Evolutionary conservation across 345 rosid species (phyloP), one percentile per base, ranked within the genome.

Genomic region (Alliaria petiolata): DNA sequence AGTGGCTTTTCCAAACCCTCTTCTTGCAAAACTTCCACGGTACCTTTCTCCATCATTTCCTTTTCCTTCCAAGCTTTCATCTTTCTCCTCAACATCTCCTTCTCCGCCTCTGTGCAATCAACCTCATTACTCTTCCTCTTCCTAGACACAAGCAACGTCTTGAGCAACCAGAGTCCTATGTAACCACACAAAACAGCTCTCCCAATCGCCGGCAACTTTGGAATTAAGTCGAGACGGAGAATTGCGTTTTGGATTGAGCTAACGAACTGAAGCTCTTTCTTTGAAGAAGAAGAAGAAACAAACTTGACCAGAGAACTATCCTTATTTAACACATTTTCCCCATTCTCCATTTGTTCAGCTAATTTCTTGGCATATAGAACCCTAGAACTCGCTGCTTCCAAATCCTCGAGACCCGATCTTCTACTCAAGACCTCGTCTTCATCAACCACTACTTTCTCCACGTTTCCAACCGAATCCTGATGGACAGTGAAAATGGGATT

Each of bases 51-150:
- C 57, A 60, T 1, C 22, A 35, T 55, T 75, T 87, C 88, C 67
- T 80, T 85, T 77, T 82, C 84, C 77, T 81, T 80, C 69, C 95
- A 80, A 20, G 85, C 76, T 65, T 84, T 85, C 61, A 85, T 81
- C 88, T 90, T 90, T 68, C 97, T 87, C 85, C 85, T 81, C 90
- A 90, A 77, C 97, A 90, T 88, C 76, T 88, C 90, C 83, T 93
- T 90, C 82, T 92, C 98, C 80, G 83, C 19, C 34, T 72, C 80
- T 2, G 95, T 85, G 28, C 58, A 66, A 60, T 72, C 66, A 36
- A 70, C 85, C 67, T 81, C 86, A 65, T 73, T 62, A 56, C 65
- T 66, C 35, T 83, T 81, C 62, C 65, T 66, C 35, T 83, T 81
- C 62, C 54, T 40, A 30, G 47, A 74, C 45, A 73, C 45, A 30